Evolutionary conservation across 2,329 filamentous ascomycete species (phyloP), one percentile per base, ranked within the genome.

Genomic region (Pochonia chlamydosporia): DNA sequence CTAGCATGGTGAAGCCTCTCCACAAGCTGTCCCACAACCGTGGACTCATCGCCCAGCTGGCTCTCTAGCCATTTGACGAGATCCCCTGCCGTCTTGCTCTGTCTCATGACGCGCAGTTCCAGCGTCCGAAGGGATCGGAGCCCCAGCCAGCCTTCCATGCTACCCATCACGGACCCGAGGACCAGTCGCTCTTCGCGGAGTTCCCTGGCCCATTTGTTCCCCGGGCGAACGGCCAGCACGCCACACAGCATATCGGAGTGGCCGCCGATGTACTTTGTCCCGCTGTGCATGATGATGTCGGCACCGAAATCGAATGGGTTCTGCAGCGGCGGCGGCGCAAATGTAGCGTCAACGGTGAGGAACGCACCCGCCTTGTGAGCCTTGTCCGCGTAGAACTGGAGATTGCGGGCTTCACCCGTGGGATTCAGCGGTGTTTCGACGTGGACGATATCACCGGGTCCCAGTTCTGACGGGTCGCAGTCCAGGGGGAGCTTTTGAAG

Each of bases 361-460:
- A 80, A 80, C 8, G 89, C 90, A 7, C 91, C 90, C 5, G 78
- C 71, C 5, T 71, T 71, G 59, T 85, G 84, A 1, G 93, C 93
- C 55, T 81, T 79, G 3, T 79, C 72, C 1, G 89, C 88, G 63
- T 86, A 96, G 45, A 71, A 67, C 28, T 74, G 72, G 24, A 99
- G 82, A 57, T 89, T 74, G 56, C 81, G 84, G 2, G 90, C 90
- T 57, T 85, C 84, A 43, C 93, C 93, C 2, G 85, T 85, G 0
- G 93, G 93, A 66, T 99, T 99, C 33, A 96, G 74, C 0, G 93
- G 93, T 4, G 92, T 97, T 71, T 99, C 93, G 43, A 97, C 75
- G 63, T 96, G 89, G 44, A 99, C 77, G 3, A 97, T 72, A 63
- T 97, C 93, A 3, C 92, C 92, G 3, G 79, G 69, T 21, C 82